Percentiles rank a stretch among this genome's conserved stretches.
phyloP scores from a whole-genome alignment of 805 yeast species.

The Cyberlindnera saturnus region DNA sequence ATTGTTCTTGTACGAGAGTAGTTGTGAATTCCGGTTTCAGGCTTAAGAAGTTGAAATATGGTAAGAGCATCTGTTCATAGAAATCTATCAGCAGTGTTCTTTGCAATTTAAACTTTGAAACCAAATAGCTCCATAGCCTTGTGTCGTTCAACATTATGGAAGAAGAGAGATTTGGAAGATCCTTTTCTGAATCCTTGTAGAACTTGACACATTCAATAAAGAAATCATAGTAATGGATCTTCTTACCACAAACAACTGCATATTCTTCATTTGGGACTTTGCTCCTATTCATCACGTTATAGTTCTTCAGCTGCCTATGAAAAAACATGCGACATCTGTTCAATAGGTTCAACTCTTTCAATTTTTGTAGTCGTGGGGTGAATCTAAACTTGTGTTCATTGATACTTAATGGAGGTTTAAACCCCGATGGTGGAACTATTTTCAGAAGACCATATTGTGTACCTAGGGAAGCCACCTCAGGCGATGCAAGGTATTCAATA shows the following conservation, averaged over 20 bases:
- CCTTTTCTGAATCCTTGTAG: conserved; percentile 4
- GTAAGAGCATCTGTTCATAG: conserved; percentile 23
- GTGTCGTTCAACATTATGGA: conserved; percentile 12
- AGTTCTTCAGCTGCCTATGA: conserved; percentile 54
- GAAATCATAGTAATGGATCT: conserved; percentile 32
- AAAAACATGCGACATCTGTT: conserved; percentile 62
- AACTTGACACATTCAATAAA: conserved; percentile 29
- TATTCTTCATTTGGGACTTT: background rate
- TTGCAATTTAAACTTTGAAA: conserved; percentile 10
- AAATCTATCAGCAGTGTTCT: conserved; percentile 11
- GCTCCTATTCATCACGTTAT: conserved; percentile 36
- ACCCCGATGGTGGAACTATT: conserved; percentile 51
- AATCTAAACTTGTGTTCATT: conserved; percentile 50
- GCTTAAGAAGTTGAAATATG: conserved; percentile 30
- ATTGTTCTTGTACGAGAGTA: conserved; percentile 20
- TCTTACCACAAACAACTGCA: conserved; percentile 4
- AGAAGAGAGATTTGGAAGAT: conserved; percentile 8
- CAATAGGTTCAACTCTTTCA: conserved; percentile 56
- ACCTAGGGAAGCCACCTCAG: conserved; percentile 41
- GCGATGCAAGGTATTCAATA: conserved; percentile 51
- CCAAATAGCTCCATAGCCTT: conserved; percentile 24
- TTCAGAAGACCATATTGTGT: conserved; percentile 68
- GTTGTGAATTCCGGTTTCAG: conserved; percentile 19
- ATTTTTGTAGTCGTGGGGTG: conserved; percentile 61
- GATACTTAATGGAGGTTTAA: conserved; percentile 49